A percentile compares a stretch with the other conserved stretches of the same genome.
phyloP scores from a whole-genome alignment of 31 red algal species.

The Bonnemaisonia californica region DNA sequence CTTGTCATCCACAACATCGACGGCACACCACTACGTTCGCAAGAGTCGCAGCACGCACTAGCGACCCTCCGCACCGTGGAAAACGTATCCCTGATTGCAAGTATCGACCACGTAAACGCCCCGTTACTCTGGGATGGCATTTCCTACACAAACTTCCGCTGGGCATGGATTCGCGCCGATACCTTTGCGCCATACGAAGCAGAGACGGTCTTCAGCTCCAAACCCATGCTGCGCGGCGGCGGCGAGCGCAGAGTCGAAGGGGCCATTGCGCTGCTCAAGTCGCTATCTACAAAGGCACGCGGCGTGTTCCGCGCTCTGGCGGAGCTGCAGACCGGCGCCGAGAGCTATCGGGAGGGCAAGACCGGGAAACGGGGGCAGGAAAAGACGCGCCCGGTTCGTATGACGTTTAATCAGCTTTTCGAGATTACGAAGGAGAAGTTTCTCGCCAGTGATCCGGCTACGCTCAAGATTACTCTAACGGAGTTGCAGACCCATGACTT shows the following conservation, averaged over 20 bases:
- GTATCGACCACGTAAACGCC: constrained; percentile 93
- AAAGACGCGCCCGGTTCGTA: constrained; percentile 12
- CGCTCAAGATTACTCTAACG: constrained; percentile 62
- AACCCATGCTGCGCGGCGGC: constrained; percentile 51
- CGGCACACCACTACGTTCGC: constrained; percentile 59
- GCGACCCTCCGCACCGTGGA: constrained; percentile 44
- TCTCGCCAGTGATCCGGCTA: constrained; percentile 44
- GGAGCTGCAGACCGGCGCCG: constrained; percentile 41
- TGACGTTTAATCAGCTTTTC: constrained; percentile 72
- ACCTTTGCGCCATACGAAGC: constrained; percentile 72
- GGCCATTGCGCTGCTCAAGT: constrained; percentile 72
- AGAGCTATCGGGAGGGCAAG: neutral
- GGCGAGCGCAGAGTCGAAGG: constrained; percentile 63
- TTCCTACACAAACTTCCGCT: constrained; percentile 63
- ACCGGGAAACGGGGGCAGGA: neutral
- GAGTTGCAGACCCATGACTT: constrained; percentile 80
- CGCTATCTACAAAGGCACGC: constrained; percentile 65
- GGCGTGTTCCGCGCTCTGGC: constrained; percentile 71
- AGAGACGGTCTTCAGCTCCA: constrained; percentile 67
- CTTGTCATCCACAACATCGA: constrained; percentile 96
- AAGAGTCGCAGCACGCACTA: constrained; percentile 70
- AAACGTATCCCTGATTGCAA: constrained; percentile 65
- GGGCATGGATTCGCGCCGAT: constrained; percentile 73
- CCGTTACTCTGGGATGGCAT: constrained; percentile 84
- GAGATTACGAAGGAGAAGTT: constrained; percentile 46